A percentile compares a stretch with the other conserved stretches of the same genome.
Evolutionary conservation across 2,329 filamentous ascomycete species (phyloP).

Genomic region (Cladosporium sp.): DNA sequence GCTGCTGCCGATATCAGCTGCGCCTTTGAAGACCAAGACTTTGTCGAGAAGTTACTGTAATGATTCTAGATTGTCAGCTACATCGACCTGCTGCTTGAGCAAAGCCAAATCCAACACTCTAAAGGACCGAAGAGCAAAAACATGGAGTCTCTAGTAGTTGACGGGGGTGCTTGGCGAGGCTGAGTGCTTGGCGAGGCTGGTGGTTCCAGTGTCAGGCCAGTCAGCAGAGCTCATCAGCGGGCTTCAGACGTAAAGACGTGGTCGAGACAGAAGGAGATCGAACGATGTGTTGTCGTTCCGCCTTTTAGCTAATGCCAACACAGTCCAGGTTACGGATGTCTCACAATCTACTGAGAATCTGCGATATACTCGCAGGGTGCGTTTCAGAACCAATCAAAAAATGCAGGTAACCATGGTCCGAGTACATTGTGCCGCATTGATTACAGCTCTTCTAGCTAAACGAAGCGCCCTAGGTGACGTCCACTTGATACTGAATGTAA

Average conservation of each 20-base stretch:
- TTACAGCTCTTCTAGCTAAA: not conserved
- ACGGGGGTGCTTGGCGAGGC: no score
- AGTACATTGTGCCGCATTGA: not conserved
- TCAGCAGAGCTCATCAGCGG: no score
- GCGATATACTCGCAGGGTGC: not conserved
- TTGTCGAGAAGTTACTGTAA: slow-evolving; percentile 4
- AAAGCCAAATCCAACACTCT: not conserved
- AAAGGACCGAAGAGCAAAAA: no score
- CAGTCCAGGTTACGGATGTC: not conserved
- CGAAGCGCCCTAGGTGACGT: not conserved
- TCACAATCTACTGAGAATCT: not conserved
- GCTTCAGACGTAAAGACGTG: not conserved
- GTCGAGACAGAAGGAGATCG: not conserved
- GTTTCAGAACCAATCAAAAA: not conserved
- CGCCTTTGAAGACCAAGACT: not conserved
- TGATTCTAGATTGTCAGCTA: not conserved
- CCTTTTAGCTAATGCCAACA: slow-evolving; percentile 4
- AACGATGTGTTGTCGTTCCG: not conserved
- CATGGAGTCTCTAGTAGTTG: no score
- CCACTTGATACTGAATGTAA: not conserved
- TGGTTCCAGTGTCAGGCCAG: no score
- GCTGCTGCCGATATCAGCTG: slow-evolving; percentile 1
- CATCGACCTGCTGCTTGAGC: not conserved
- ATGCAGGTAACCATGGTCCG: not conserved
- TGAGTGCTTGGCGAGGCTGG: no score